A percentile compares a stretch with the other conserved stretches of the same genome.
Evolutionary conservation across 257 asterid genomes (phyloP).

Genomic region (Rehmannia glutinosa): DNA sequence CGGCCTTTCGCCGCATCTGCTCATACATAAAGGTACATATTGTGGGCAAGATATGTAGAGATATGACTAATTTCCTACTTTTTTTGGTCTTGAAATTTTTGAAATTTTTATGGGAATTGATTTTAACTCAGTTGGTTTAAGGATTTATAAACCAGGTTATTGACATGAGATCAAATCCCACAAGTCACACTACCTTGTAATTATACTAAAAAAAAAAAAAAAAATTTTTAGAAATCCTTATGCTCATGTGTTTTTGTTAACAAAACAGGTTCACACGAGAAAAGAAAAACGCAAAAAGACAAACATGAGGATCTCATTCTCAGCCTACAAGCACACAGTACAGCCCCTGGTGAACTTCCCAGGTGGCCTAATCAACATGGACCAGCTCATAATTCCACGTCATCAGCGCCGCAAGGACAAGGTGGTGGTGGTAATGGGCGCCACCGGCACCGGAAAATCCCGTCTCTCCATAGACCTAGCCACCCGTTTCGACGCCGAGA

Average conservation of each 20-base stretch:
- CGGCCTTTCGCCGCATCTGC: constrained; percentile 2
- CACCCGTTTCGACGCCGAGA: constrained; percentile 52
- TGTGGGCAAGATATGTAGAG: too few relatives aligned
- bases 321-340: constrained; percentile 45
- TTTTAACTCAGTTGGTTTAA: too few relatives aligned
- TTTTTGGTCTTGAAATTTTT: background rate
- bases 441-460: constrained; percentile 86
- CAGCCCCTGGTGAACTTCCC: constrained; percentile 49
- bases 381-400: constrained; percentile 33
- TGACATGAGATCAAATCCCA: too few relatives aligned
- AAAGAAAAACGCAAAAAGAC: too few relatives aligned
- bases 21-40: too few relatives aligned
- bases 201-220: too few relatives aligned
- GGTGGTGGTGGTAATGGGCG: constrained; percentile 75
- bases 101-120: background rate
- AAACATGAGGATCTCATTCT: constrained; percentile 28
- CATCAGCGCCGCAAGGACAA: constrained; percentile 58
- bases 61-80: background rate
- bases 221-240: too few relatives aligned
- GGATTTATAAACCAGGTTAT: too few relatives aligned
- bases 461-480: constrained; percentile 81
- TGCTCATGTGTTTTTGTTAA: constrained; percentile 4
- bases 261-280: background rate
- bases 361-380: constrained; percentile 47
- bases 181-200: too few relatives aligned